Base-by-base conservation (phyloP, 495 filamentous ascomycete genomes). In the Neurospora hispaniola region DNA sequence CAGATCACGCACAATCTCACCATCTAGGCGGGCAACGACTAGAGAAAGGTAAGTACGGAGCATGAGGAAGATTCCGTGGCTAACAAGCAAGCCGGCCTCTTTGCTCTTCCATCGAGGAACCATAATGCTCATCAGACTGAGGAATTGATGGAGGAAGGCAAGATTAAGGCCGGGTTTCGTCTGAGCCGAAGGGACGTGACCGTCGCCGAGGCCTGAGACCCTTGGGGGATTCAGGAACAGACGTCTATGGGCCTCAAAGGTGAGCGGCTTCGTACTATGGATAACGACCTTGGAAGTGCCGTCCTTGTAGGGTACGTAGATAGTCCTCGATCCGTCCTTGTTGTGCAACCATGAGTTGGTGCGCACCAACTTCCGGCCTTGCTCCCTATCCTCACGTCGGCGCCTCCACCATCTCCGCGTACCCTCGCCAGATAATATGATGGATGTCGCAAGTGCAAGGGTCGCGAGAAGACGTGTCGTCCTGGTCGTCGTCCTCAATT, bases 91-190 rank as follows among this genome's bases (percentile, higher is more conserved):
- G 3, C 93, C 94, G 2, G 94, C 94, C 84, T 98, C 96, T 80
- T 98, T 98, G 82, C 93, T 94, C 38, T 89, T 89, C 93, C 94
- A 97, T 75, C 94, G 84, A 10, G 96, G 96, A 73, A 98, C 92
- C 95, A 98, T 97, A 76, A 99, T 98, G 82, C 91, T 98, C 78
- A 97, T 86, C 66, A 99, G 84, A 77, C 94, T 97, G 66, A 97
- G 86, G 76, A 98, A 97, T 82, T 99, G 96, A 79, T 99, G 96
- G 31, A 99, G 82, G 79, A 99, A 99, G n/a, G 96, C 96, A 66
- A 98, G 86, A 79, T 99, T 99, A 70, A 99, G 83, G 5, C 96
- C 96, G 1, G 96, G 94, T 79, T 97, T 98, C 3, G 93, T 93
- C 75, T 96, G 91, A 7, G 92, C 87, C 7, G 96, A 93, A 5